These are phyloP conservation scores for Phytophthora niederhauseri DNA, from an alignment of 352 stramenopile species.

Conservation along the genomic window DNA sequence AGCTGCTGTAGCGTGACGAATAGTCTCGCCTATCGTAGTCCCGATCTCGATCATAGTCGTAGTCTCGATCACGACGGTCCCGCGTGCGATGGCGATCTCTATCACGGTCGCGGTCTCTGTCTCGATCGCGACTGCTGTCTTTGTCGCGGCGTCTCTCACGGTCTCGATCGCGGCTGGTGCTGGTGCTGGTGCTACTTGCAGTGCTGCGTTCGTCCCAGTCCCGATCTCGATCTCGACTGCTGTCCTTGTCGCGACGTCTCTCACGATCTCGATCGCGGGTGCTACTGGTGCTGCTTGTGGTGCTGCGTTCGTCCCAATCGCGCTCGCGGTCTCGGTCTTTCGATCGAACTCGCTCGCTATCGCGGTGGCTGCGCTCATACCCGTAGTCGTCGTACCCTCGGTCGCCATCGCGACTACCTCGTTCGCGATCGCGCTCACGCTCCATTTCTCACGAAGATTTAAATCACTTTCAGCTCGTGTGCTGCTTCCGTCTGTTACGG, in stretches of 20 bases:
- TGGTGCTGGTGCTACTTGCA: conserved; percentile 28
- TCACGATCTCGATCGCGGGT: conserved; percentile 35
- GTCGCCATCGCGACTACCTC: conserved; percentile 26
- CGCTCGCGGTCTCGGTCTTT: conserved; percentile 36
- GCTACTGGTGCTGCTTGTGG: conserved; percentile 30
- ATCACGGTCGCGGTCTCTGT: conserved; percentile 43
- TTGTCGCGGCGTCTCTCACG: conserved; percentile 30
- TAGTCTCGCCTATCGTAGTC: conserved; percentile 37
- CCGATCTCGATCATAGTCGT: conserved; percentile 39
- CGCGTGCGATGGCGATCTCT: conserved; percentile 36
- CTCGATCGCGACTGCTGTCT: conserved; percentile 22
- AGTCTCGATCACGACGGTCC: conserved; percentile 41
- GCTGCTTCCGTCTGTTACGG: conserved; percentile 4
- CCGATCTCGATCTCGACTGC: conserved; percentile 28
- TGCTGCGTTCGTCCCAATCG: conserved; percentile 45
- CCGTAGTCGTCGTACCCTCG: conserved; percentile 23
- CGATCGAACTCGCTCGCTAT: conserved; percentile 29
- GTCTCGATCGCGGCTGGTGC: conserved; percentile 32
- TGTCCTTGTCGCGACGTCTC: conserved; percentile 26
- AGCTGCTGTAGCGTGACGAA: conserved; percentile 35
- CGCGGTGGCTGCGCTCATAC: conserved; percentile 30
- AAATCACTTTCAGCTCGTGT: conserved; percentile 14
- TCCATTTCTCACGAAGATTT: conserved; percentile 36
- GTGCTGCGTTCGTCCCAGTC: conserved; percentile 39
- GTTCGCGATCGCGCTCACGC: conserved; percentile 39